A percentile compares a stretch with the other conserved stretches of the same genome.
Conservation (phyloP, 2,329 filamentous ascomycete genomes). For the Botrytis byssoidea region DNA sequence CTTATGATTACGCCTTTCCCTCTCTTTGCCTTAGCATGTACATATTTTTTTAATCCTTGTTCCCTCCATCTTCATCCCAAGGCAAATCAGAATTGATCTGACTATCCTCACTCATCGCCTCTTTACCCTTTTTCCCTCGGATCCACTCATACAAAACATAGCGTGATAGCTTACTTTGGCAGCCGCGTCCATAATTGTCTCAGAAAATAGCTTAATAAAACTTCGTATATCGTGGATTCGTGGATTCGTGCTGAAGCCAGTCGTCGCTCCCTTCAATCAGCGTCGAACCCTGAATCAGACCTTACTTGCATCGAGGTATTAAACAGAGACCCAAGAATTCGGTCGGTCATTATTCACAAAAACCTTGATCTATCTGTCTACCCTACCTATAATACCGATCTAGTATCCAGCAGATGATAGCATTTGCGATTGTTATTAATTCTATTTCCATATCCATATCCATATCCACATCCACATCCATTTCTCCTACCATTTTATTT, state of each 20-base stretch:
- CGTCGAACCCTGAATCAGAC: background rate
- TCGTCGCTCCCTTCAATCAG: background rate
- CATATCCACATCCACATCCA: too few species aligned
- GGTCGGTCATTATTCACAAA: background rate
- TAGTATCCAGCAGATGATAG: background rate
- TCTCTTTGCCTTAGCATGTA: background rate
- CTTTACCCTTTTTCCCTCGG: background rate
- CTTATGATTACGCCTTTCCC: background rate
- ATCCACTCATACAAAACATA: slow-evolving; percentile 21
- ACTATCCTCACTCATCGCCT: background rate
- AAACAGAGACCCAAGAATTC: background rate
- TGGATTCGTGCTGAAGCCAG: background rate
- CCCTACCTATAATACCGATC: background rate
- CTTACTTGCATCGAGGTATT: background rate
- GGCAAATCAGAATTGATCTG: background rate
- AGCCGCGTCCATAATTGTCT: slow-evolving; percentile 5
- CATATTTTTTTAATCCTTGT: background rate
- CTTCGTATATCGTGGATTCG: background rate
- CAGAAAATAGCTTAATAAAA: background rate
- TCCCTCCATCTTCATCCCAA: background rate
- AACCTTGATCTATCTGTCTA: background rate
- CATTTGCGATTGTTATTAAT: background rate
- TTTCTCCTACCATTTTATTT: background rate
- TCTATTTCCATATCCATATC: too few species aligned
- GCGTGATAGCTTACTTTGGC: slow-evolving; percentile 15